Conservation (phyloP, 2,329 filamentous ascomycete species). For the Parafenestella ontariensis region DNA sequence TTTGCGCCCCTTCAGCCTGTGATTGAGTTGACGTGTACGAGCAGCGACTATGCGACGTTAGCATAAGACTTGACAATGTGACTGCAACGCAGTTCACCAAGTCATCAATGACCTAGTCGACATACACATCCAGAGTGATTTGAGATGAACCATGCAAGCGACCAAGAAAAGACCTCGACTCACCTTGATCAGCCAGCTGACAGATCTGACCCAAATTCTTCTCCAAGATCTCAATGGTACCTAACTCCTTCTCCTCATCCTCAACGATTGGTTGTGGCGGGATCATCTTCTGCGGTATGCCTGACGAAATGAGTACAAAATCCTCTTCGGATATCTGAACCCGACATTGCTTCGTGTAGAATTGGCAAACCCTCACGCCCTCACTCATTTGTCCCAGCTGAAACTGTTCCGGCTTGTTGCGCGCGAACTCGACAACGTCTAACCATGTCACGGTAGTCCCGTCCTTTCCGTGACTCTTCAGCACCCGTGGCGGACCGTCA, state of each 20-base stretch:
- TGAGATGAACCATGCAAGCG: not conserved
- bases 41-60: conserved; percentile 62
- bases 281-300: conserved; percentile 81
- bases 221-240: conserved; percentile 83
- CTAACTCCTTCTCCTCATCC: conserved; percentile 85
- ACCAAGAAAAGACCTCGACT: conserved; percentile 18
- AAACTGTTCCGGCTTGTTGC: conserved; percentile 80
- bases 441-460: conserved; percentile 76
- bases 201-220: conserved; percentile 78
- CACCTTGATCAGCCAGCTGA: conserved; percentile 79
- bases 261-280: conserved; percentile 82
- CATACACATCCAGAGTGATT: not conserved
- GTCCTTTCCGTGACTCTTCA: conserved; percentile 68
- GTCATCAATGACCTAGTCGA: not conserved
- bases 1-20: conserved; percentile 76
- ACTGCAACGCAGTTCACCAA: not conserved
- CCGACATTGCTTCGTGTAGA: conserved; percentile 79
- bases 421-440: conserved; percentile 84
- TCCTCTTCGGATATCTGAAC: conserved; percentile 90
- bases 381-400: conserved; percentile 72
- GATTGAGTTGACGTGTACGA: conserved; percentile 78
- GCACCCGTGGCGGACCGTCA: conserved; percentile 76
- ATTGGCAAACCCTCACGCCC: conserved; percentile 77
- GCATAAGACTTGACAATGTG: not conserved
- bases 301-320: conserved; percentile 82